Evolutionary conservation across 1,284 basidiomycete genomes (phyloP).

Genomic region (Cystobasidium pallidum): DNA sequence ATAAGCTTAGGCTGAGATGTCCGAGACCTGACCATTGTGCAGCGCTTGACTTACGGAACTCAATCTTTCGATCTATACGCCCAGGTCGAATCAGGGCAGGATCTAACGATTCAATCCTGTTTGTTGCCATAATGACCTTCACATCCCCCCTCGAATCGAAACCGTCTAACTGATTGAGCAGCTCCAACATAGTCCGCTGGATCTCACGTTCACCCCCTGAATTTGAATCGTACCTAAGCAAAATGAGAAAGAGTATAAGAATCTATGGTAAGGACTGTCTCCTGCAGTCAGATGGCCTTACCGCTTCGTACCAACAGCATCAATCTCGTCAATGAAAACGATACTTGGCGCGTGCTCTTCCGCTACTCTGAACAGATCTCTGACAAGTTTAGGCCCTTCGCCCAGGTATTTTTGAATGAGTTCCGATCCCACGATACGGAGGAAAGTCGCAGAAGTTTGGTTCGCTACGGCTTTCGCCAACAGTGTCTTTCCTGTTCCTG

Average conservation of each 20-base stretch:
- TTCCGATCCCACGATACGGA: slow-evolving; percentile 96
- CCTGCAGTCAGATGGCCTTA: slow-evolving; percentile 36
- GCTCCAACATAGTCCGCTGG: slow-evolving; percentile 59
- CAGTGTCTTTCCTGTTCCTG: slow-evolving; percentile 97
- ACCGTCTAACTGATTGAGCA: slow-evolving; percentile 80
- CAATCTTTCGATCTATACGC: slow-evolving; percentile 96
- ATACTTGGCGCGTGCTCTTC: slow-evolving; percentile 60
- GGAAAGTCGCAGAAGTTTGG: slow-evolving; percentile 97
- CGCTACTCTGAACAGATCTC: slow-evolving; percentile 60
- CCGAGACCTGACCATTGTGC: not conserved
- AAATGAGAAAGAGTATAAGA: not conserved
- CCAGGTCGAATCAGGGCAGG: slow-evolving; percentile 97
- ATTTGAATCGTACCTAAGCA: slow-evolving; percentile 58
- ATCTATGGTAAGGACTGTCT: not conserved
- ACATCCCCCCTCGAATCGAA: slow-evolving; percentile 99
- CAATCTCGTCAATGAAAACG: slow-evolving; percentile 61
- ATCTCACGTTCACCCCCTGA: slow-evolving; percentile 60
- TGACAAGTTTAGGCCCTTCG: slow-evolving; percentile 67
- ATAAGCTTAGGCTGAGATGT: not conserved
- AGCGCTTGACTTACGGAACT: slow-evolving; percentile 53
- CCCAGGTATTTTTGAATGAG: slow-evolving; percentile 99
- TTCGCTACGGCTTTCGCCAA: slow-evolving; percentile 98
- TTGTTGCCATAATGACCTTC: slow-evolving; percentile 91
- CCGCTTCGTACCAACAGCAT: slow-evolving; percentile 60
- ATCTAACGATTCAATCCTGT: slow-evolving; percentile 91